Evolutionary conservation across 2,329 filamentous ascomycete species (phyloP), one percentile per base, ranked within the genome.

Genomic region (Colletotrichum sp.): DNA sequence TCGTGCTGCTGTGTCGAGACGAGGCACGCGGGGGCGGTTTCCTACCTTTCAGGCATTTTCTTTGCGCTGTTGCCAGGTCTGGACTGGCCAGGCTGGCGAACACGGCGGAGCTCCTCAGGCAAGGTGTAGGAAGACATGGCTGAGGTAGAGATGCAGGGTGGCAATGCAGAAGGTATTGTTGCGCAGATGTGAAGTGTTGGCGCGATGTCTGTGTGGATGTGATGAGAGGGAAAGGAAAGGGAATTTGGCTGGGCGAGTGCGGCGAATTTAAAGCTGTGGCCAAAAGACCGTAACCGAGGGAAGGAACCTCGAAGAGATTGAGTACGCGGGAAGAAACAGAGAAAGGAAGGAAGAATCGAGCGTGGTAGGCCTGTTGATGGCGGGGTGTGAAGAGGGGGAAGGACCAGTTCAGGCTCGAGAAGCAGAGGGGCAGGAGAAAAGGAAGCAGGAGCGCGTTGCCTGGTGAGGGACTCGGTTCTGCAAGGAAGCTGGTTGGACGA

Each of bases 41-140:
- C 66, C 75, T 28, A 76, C 74, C 57, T 28, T 7, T 75, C 72
- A 5, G 74, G 72, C 21, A 36, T 12, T 18, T 75, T 76, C 60
- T 71, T 43, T 8, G 66, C 72, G 4, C 13, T 13, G 34, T 74
- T 65, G 9, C 24, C 26, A 12, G 71, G 64, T 26, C 74, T 76
- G 28, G 3, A 15, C 12, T 52, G 43, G n/a, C 43, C 43, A 52
- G 43, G 43, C 12, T 52, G 43, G 43, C 43, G 43, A 21, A 13
- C n/a, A 52, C 43, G n/a, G 43, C 43, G 43, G 10, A 9, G 43
- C n/a, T 52, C n/a, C n/a, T 52, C 10, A 24, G 43, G 43, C n/a
- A 12, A 52, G 4, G 43, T 52, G 43, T 52, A 52, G 16, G 43
- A 52, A 52, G 43, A 52, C 43, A 52, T 52, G n/a, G n/a, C n/a